A percentile compares a stretch with the other conserved stretches of the same genome.
Evolutionary conservation across 352 stramenopile genomes (phyloP).

Genomic region (Aphanomyces astaci): DNA sequence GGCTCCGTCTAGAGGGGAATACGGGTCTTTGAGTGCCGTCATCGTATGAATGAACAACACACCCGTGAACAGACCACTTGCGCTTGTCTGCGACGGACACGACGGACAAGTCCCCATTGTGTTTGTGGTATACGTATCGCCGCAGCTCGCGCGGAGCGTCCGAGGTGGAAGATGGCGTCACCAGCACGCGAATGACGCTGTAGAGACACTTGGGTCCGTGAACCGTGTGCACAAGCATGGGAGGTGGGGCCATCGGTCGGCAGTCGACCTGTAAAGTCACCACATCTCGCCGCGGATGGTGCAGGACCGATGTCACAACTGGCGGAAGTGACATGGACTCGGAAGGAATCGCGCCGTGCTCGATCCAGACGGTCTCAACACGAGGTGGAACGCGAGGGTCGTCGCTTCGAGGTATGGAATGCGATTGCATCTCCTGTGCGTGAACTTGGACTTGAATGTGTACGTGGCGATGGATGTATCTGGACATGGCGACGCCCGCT

Average conservation of each 20-base stretch:
- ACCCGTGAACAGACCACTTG: neutral
- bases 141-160: neutral
- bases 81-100: conserved; percentile 8
- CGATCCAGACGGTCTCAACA: conserved; percentile 13
- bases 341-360: neutral
- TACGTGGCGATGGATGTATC: neutral
- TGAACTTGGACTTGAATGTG: neutral
- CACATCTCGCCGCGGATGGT: neutral
- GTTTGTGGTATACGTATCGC: conserved; percentile 14
- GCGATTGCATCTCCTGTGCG: conserved; percentile 8
- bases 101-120: neutral
- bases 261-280: conserved; percentile 4
- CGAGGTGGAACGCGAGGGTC: conserved; percentile 15
- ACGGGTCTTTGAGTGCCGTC: too few species aligned
- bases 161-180: neutral
- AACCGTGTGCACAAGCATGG: conserved; percentile 9
- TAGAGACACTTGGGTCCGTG: neutral
- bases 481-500: neutral
- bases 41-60: too few species aligned
- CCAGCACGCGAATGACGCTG: neutral
- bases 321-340: neutral
- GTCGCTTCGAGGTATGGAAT: conserved; percentile 10
- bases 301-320: neutral
- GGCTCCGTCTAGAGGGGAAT: neutral
- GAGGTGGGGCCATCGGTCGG: neutral